phyloP scores from a whole-genome alignment of 169 alveolate genomes.

The Sarcocystis neurona region DNA sequence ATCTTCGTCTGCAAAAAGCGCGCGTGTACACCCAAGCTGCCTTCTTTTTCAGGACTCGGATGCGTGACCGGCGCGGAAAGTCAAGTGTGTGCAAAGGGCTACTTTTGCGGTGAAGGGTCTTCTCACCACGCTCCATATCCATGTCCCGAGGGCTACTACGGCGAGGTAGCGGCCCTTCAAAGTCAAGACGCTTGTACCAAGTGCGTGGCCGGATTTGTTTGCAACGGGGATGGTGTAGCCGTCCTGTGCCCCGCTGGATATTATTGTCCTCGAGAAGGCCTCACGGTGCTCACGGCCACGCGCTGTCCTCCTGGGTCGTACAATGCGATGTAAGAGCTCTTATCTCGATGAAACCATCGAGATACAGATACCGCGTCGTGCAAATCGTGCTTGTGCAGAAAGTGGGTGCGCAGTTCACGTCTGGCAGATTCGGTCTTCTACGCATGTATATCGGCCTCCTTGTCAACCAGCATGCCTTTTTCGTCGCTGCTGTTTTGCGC shows the following conservation, averaged over 20 bases:
- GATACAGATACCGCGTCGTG: no score
- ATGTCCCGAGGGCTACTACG: constrained; percentile 75
- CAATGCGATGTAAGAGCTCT: background rate
- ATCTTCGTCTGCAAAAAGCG: background rate
- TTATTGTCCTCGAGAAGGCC: background rate
- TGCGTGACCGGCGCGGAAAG: background rate
- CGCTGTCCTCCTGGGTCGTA: constrained; percentile 13
- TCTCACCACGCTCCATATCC: constrained; percentile 36
- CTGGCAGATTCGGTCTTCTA: no score
- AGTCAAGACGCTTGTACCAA: background rate
- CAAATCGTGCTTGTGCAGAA: no score
- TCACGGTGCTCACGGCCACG: background rate
- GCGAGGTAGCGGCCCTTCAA: constrained; percentile 6
- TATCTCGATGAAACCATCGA: no score
- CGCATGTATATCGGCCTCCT: no score
- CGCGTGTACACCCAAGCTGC: background rate
- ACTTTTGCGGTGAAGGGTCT: constrained; percentile 71
- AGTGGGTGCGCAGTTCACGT: no score
- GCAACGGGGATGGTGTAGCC: background rate
- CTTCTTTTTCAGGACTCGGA: background rate
- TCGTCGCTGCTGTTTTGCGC: no score
- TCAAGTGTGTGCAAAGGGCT: constrained; percentile 52
- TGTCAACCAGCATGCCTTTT: no score
- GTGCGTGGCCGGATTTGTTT: background rate
- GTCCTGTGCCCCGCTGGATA: background rate